Percentiles rank a stretch among this genome's conserved stretches.
Conservation (phyloP, 208 protist genomes). For the Trypanosoma platydactyli region DNA sequence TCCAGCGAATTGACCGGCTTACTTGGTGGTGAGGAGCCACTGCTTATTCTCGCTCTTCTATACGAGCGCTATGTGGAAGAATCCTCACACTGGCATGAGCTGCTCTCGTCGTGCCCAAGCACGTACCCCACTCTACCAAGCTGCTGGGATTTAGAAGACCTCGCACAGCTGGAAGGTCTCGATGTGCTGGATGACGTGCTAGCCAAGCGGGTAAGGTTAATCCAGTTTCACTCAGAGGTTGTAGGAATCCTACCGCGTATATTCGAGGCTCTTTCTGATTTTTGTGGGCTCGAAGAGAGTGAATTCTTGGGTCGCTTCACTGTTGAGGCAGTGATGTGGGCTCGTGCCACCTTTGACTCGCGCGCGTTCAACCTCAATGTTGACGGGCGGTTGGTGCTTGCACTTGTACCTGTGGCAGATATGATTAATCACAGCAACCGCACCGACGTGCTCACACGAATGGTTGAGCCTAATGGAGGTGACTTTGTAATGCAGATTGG, state of each 20-base stretch:
- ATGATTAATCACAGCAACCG: slow-evolving; percentile 90
- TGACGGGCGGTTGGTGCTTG: slow-evolving; percentile 61
- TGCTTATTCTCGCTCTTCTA: slow-evolving; percentile 76
- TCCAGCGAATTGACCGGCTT: slow-evolving; percentile 39
- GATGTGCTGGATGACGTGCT: slow-evolving; percentile 85
- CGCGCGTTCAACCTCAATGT: slow-evolving; percentile 89
- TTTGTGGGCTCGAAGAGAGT: slow-evolving; percentile 26
- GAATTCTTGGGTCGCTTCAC: slow-evolving; percentile 39
- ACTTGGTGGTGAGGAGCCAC: slow-evolving; percentile 63
- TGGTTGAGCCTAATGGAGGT: slow-evolving; percentile 62
- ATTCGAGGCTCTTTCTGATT: slow-evolving; percentile 27
- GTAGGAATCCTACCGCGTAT: slow-evolving; percentile 40
- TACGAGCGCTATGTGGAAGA: slow-evolving; percentile 71
- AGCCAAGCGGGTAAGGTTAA: slow-evolving; percentile 47
- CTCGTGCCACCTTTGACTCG: slow-evolving; percentile 86
- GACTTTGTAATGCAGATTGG: slow-evolving; percentile 84
- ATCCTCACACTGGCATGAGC: slow-evolving; percentile 61
- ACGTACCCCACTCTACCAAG: slow-evolving; percentile 72
- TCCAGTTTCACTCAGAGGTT: slow-evolving; percentile 48
- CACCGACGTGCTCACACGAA: slow-evolving; percentile 77
- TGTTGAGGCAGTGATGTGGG: slow-evolving; percentile 68
- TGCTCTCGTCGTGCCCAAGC: slow-evolving; percentile 59
- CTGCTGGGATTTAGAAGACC: slow-evolving; percentile 63
- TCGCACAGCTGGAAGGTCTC: slow-evolving; percentile 73
- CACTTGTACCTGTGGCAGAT: slow-evolving; percentile 82